Percentiles rank a stretch among this genome's conserved stretches.
Evolutionary conservation across 2,329 filamentous ascomycete species (phyloP).

Genomic region (Fusarium metavorans): DNA sequence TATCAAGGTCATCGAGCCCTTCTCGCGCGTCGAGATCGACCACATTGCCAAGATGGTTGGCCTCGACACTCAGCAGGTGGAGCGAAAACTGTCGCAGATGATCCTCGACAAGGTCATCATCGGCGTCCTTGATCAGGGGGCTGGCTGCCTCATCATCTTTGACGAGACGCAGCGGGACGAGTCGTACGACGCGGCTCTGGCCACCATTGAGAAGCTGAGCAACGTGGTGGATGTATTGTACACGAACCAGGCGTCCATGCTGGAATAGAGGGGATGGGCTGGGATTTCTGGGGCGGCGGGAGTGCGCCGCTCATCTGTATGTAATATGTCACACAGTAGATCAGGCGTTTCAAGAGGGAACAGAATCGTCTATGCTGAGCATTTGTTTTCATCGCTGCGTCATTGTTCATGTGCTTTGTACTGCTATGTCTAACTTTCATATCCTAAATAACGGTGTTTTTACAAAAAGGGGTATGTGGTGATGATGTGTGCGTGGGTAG

Average conservation of each 20-base stretch:
- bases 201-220: constrained; percentile 96
- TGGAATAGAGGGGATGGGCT: constrained; percentile 73
- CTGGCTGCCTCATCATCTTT: constrained; percentile 96
- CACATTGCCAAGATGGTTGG: constrained; percentile 99
- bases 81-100: constrained; percentile 99
- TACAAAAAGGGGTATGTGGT: constrained; percentile 21
- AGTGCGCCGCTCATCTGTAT: constrained; percentile 43
- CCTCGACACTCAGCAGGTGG: constrained; percentile 94
- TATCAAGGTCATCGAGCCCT: constrained; percentile 99
- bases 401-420: constrained; percentile 19
- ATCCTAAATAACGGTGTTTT: constrained; percentile 3
- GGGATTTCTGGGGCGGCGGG: neutral
- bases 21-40: constrained; percentile 94
- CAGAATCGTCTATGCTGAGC: constrained; percentile 40
- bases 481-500: neutral
- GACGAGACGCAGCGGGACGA: constrained; percentile 95
- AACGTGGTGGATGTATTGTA: constrained; percentile 98
- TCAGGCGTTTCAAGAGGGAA: constrained; percentile 46
- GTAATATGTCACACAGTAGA: constrained; percentile 49
- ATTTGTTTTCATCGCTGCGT: constrained; percentile 18
- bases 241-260: constrained; percentile 94
- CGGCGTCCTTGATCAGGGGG: constrained; percentile 95
- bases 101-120: constrained; percentile 99
- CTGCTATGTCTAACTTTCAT: constrained; percentile 14
- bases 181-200: constrained; percentile 92